These are phyloP conservation scores for Phytophthora foliorum DNA, from an alignment of 352 stramenopile species.

Conservation along the genomic window DNA sequence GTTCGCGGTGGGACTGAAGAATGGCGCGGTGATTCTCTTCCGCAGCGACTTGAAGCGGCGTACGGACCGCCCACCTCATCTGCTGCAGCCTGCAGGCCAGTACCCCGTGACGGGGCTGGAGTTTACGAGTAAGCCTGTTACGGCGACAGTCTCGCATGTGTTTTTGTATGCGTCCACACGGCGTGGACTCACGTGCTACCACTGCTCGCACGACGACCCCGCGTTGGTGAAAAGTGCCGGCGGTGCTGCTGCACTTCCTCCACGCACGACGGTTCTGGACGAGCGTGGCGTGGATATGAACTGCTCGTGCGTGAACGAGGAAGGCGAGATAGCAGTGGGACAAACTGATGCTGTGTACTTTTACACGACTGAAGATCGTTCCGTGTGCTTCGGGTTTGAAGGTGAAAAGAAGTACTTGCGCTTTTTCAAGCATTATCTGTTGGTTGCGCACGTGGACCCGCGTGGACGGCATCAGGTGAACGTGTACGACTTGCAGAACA, in stretches of 20 bases:
- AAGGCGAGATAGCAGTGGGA: constrained; percentile 84
- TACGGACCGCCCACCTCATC: constrained; percentile 70
- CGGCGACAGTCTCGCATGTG: constrained; percentile 64
- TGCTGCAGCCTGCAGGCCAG: constrained; percentile 84
- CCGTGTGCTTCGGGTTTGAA: constrained; percentile 90
- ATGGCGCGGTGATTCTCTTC: constrained; percentile 88
- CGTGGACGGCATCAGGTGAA: constrained; percentile 89
- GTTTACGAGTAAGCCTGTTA: constrained; percentile 87
- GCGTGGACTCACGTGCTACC: constrained; percentile 85
- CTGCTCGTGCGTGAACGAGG: constrained; percentile 87
- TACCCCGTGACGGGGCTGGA: constrained; percentile 80
- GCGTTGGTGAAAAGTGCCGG: constrained; percentile 77
- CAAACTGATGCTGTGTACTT: constrained; percentile 92
- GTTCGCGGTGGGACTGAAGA: constrained; percentile 84
- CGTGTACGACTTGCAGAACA: constrained; percentile 94
- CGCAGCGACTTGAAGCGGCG: constrained; percentile 82
- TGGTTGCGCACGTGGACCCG: constrained; percentile 86
- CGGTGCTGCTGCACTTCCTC: constrained; percentile 63
- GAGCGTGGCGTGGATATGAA: constrained; percentile 86
- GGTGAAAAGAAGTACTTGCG: constrained; percentile 88
- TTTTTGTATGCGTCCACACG: constrained; percentile 86
- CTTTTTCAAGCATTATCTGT: constrained; percentile 92
- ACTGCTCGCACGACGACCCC: constrained; percentile 88
- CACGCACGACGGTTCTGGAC: constrained; percentile 81
- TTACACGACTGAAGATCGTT: constrained; percentile 90